Base-by-base conservation (phyloP, 768 basidiomycete genomes). In the Lentinus brumalis region DNA sequence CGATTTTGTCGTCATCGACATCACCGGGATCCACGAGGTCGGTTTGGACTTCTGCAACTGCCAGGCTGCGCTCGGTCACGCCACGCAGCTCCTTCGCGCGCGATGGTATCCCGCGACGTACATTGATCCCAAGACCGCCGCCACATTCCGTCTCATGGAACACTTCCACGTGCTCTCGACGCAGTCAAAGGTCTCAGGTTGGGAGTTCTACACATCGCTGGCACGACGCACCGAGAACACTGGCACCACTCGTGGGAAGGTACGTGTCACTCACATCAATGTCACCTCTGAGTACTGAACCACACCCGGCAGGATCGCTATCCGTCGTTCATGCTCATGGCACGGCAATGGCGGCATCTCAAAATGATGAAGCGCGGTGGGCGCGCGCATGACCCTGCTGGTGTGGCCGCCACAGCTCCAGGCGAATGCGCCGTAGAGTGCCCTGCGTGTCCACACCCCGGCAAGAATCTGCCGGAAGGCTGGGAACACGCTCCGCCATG, bases 101-200 rank as follows among this genome's bases (percentile, higher is more conserved):
- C 56, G 67, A 0, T 61, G 69, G 26, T 80, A 64, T 41, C 77
- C 77, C 0, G 71, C 75, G 0, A 77, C 75, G 0, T 40, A 54
- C 1, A 21, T 30, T 0, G 60, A 70, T 5, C 77, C 78, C 0
- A 46, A 60, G 10, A 72, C 74, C 0, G 75, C 68, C 0, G 68
- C 70, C 2, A 78, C 75, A 0, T 74, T 78, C 49, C 38, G 46
- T 0, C 60, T 72, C 4, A 66, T 78, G 0, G 54, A 72, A 10
- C 52, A 60, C 2, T 77, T 75, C 42, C 77, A 80, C 14, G 16
- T 74, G 0, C 56, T 75, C 1, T 68, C 69, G 0, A 69, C 76
- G 16, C 67, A 74, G 38, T 72, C 70, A 0, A 78, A 78, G 53
- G 31, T 70, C 0, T 75, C 72, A 0, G 66, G 54, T 0, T 77